Base-by-base conservation (phyloP, 768 basidiomycete species). In the Tulasnella sp. region DNA sequence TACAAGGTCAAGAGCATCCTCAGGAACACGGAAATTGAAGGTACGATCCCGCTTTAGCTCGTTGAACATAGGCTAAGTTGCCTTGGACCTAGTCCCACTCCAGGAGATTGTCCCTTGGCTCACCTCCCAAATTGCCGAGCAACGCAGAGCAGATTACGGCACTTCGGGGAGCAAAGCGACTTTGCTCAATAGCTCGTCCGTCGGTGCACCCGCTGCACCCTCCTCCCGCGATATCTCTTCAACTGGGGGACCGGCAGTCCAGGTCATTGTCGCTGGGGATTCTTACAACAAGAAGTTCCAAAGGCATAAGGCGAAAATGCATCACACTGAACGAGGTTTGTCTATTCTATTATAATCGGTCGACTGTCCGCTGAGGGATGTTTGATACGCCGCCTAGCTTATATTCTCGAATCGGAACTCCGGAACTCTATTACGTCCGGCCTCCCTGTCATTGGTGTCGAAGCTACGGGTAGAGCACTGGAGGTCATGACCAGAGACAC, bases 1-100 rank as follows among this genome's bases (percentile, higher is more conserved):
- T 94, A 92, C 87, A 93, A 91, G 80, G 89, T 94, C 68, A 93
- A 93, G 84, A 93, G 91, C 79, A 89, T 94, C 31, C 85, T 94
- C 71, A 91, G 89, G 81, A 90, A 91, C 31, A 90, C 90, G 0
- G 93, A 94, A 81, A 86, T 88, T 71, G 93, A 93, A 81, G 83
- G 93, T 92, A 78, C 77, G 88, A 80, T 15, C 2, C 39, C 12
- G 8, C 68, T 37, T 1, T 64, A 15, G 52, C 17, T n/a, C 29
- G 17, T 36, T 22, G 52, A 22, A 31, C 25, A 29, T 1, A 64
- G 29, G 25, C 54, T 74, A 3, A 72, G 1, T 45, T 22, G 7
- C 5, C 22, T 74, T 37, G 39, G 29, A 39, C 3, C 25, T 83
- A 89, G 88, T 87, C 34, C 83, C 91, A 6, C 86, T 88, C 7